Conservation (phyloP, 441 rosid genomes). For the Adansonia madagascariensis region DNA sequence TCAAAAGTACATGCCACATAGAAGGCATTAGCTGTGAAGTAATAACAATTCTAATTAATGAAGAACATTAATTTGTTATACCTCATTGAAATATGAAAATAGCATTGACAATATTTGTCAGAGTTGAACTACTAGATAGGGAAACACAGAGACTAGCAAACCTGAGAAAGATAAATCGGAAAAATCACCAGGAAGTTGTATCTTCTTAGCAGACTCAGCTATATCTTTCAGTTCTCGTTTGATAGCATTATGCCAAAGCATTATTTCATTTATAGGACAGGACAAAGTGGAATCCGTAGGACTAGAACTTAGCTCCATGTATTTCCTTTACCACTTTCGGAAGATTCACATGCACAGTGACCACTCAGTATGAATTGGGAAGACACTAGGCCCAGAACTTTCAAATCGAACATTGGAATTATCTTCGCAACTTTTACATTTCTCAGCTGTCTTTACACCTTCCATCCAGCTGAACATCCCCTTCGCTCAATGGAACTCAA, state of each 20-base stretch:
- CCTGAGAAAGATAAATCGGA: constrained; percentile 73
- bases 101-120: not conserved
- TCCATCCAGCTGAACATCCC: constrained; percentile 73
- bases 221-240: constrained; percentile 62
- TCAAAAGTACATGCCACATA: constrained; percentile 1
- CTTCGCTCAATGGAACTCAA: constrained; percentile 40
- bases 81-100: not conserved
- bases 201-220: constrained; percentile 60
- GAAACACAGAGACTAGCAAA: constrained; percentile 33
- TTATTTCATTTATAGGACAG: constrained; percentile 69
- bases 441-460: constrained; percentile 43
- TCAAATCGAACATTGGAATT: constrained; percentile 29
- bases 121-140: constrained; percentile 2
- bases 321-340: constrained; percentile 58
- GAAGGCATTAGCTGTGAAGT: not conserved
- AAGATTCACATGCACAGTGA: constrained; percentile 48
- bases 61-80: not conserved
- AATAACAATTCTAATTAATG: not conserved
- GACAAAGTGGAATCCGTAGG: constrained; percentile 33
- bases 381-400: constrained; percentile 35
- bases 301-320: constrained; percentile 43
- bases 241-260: constrained; percentile 82
- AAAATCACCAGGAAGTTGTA: constrained; percentile 61
- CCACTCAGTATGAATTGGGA: constrained; percentile 28
- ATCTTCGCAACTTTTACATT: constrained; percentile 36